Base-by-base conservation (phyloP, 2,329 filamentous ascomycete species). In the Myrmaecium sp. region DNA sequence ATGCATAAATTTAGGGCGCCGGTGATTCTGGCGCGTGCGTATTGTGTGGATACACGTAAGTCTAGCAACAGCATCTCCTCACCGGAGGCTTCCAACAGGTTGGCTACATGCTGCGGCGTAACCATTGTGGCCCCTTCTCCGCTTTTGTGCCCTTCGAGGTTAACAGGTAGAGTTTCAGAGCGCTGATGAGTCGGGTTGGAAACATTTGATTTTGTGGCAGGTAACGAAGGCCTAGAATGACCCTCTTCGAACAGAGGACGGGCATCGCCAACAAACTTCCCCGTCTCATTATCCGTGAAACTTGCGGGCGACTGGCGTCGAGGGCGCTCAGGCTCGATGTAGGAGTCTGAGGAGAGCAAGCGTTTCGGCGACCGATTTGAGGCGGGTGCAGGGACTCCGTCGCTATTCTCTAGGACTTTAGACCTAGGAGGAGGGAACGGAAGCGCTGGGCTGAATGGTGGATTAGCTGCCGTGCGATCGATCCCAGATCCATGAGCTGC, bases 1-100 rank as follows among this genome's bases (percentile, higher is more conserved):
- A 95, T 92, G 45, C 89, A 95, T 4, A 98, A 60, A 45, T 91
- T 95, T 17, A 98, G 55, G 1, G 86, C 81, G n/a, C 75, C 74
- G 26, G 63, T 57, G 29, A 95, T 78, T 16, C 79, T 71, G 13
- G 78, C 74, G 23, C 69, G 63, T 1, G 73, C 66, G 44, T 77
- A 94, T 37, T 86, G 81, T 12, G 83, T 82, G 15, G 75, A 80
- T 0, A 91, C 83, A 20, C 89, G 71, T 13, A 95, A 66, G 47
- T 98, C 89, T 4, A 98, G 57, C 2, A 95, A 47, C 17, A 98
- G 56, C 1, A 80, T 52, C 24, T 65, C 51, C 21, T 65, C 55
- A n/a, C 49, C 31, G 6, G 51, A 44, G 17, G 58, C 57, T 22
- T 57, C 49, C 5, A 66, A 40, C 4, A 66, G 47, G 32, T 58